Evolutionary conservation across 371 early-diverging fungal genomes (phyloP), one percentile per base, ranked within the genome.

Genomic region (Choanephora cucurbitarum): DNA sequence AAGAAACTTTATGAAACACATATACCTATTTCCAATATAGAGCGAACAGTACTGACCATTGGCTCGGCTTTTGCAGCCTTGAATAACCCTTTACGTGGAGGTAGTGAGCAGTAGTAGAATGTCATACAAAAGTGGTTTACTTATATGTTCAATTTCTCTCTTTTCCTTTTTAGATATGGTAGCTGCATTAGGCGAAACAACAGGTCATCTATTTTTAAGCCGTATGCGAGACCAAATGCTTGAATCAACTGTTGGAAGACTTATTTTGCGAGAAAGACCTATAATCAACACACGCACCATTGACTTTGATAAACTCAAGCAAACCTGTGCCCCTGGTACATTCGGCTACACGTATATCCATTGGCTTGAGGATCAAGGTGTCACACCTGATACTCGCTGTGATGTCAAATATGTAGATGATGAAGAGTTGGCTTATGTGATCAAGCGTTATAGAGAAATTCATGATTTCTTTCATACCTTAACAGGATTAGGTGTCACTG

Each of bases 381-480:
- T 97, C 4, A 79, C 91, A 2, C 93, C 95, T 9, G 92, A 95
- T 59, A 85, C 91, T 3, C 82, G 98, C 11, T 80, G 79, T 28
- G 86, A 88, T n/a, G 92, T 91, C 73, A 57, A 87, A 48, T 95
- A 86, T 67, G 87, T 96, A 8, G 90, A 92, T 57, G 89, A 91
- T 66, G 87, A 86, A 39, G 97, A 97, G 55, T 69, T 95, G 23
- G 96, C 96, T 4, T 98, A 95, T 62, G 91, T 98, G 28, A 91
- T 98, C 87, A 81, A 81, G 58, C 79, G 98, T 49, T 95, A 96
- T 66, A 87, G 98, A 5, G 89, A 97, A 70, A 86, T 89, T 23
- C 98, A 97, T 59, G 98, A 98, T 67, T 94, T 97, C 62, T 93
- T 88, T 67, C 98, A 98, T 66, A 84, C 91, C 7, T 63, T 98